Evolutionary conservation across 176 grass and related monocot genomes (phyloP), one percentile per base, ranked within the genome.

Genomic region (Eragrostis curvula): DNA sequence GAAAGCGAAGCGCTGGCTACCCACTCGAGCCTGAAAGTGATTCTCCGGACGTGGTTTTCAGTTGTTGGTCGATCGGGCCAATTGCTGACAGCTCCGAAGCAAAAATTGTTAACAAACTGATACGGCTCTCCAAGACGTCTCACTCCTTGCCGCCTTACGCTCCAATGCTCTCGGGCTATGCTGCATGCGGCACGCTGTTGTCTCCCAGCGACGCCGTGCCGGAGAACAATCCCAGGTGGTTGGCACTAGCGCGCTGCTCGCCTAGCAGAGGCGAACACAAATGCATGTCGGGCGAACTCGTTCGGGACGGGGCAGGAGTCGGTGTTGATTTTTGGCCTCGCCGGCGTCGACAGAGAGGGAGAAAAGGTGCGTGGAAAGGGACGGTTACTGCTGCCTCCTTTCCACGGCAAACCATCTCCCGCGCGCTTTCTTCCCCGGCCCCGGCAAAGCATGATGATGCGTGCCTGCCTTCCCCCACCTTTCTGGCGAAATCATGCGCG

Each of bases 301-400:
- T n/a, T n/a, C 15, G 71, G 18, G 48, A 30, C 4, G 71, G 72
- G 62, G 68, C 83, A 69, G 21, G 63, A 70, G 83, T 61, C 25
- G 73, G 64, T 60, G 51, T 64, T 18, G 28, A n/a, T n/a, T n/a
- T 85, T 70, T 70, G 63, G 73, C 73, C 73, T 73, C 41, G 56
- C 56, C 20, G n/a, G 55, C 55, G 36, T 61, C 27, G 25, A 16
- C 40, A 60, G n/a, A n/a, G n/a, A n/a, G n/a, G n/a, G 41, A 28
- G 12, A 11, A 20, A 28, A 57, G 36, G 15, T 12, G 16, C 21
- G 10, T 15, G 12, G 25, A 47, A 45, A 45, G 43, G 41, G 41
- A 12, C 45, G n/a, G n/a, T n/a, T n/a, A n/a, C n/a, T n/a, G n/a
- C n/a, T n/a, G n/a, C n/a, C n/a, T n/a, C n/a, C n/a, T n/a, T n/a